phyloP scores from a whole-genome alignment of 129 eudicot species.

The Smallanthus sonchifolius region DNA sequence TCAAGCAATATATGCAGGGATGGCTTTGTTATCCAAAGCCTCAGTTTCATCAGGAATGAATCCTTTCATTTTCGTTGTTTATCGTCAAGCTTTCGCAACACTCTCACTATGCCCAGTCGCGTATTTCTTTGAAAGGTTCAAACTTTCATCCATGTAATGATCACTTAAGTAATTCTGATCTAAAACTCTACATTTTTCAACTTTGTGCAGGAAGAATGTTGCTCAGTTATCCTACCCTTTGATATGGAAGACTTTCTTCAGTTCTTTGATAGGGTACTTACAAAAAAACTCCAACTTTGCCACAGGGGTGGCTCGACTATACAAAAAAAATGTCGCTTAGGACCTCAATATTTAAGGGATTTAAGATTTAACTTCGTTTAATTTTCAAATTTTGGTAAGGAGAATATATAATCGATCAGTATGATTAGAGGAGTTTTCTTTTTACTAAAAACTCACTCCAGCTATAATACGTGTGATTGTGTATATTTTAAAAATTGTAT shows the following conservation, averaged over 20 bases:
- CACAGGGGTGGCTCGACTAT: background rate
- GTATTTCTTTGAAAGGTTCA: conserved; percentile 49
- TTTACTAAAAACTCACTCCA: too few species aligned
- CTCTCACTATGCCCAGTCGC: conserved; percentile 51
- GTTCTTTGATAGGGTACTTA: conserved; percentile 60
- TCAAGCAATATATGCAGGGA: conserved; percentile 61
- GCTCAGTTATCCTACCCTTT: conserved; percentile 38
- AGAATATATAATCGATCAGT: too few species aligned
- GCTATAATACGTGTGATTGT: too few species aligned
- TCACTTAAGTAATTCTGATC: background rate
- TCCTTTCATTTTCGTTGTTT: conserved; percentile 66
- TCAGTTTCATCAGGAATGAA: conserved; percentile 64
- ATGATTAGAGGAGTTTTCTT: too few species aligned
- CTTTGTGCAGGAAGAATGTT: conserved; percentile 35
- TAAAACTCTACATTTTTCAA: background rate
- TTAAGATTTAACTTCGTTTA: too few species aligned
- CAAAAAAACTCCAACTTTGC: background rate
- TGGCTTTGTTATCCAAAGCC: conserved; percentile 71
- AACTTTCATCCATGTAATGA: background rate
- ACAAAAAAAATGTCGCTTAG: too few species aligned
- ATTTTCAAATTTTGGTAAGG: too few species aligned
- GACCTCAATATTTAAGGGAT: too few species aligned
- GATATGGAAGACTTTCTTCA: conserved; percentile 52
- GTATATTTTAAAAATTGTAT: too few species aligned
- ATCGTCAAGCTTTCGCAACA: conserved; percentile 74